phyloP scores from a whole-genome alignment of 495 filamentous ascomycete genomes.

The Penicillium cataractarum region DNA sequence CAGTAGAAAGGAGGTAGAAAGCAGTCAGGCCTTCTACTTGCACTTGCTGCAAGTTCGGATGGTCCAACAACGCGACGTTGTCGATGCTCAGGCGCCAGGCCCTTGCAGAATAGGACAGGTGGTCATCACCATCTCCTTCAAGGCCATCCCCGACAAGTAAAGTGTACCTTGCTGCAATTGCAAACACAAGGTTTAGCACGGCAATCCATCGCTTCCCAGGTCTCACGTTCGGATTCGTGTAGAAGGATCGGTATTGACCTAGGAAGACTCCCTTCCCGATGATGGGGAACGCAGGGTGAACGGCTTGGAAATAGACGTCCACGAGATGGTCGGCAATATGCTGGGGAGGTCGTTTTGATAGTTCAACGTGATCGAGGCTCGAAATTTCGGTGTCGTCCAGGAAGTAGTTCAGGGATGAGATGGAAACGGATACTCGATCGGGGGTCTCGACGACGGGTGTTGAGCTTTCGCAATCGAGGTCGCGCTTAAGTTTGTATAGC shows the following conservation, averaged over 20 bases:
- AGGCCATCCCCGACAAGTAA: slow-evolving; percentile 42
- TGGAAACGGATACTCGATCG: slow-evolving; percentile 29
- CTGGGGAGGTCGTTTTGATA: slow-evolving; percentile 51
- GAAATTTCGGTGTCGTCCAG: slow-evolving; percentile 55
- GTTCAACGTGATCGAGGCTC: slow-evolving; percentile 48
- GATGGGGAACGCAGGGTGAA: slow-evolving; percentile 64
- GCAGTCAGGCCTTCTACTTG: slow-evolving; percentile 59
- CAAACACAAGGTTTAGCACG: slow-evolving; percentile 68
- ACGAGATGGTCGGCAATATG: slow-evolving; percentile 57
- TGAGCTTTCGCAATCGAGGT: slow-evolving; percentile 33
- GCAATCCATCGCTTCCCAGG: slow-evolving; percentile 58
- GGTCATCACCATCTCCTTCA: slow-evolving; percentile 44
- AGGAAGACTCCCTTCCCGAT: slow-evolving; percentile 53
- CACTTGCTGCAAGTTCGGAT: slow-evolving; percentile 61
- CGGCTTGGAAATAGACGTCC: slow-evolving; percentile 55
- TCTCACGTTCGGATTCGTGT: slow-evolving; percentile 34
- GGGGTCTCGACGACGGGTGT: slow-evolving; percentile 20
- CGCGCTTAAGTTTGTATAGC: slow-evolving; percentile 54
- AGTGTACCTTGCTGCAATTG: slow-evolving; percentile 59
- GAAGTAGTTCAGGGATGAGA: slow-evolving; percentile 56
- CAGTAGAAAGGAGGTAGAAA: slow-evolving; percentile 61
- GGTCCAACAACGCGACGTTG: slow-evolving; percentile 49
- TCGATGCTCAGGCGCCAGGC: slow-evolving; percentile 59
- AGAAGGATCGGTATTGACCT: slow-evolving; percentile 46
- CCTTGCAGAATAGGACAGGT: slow-evolving; percentile 59